These are phyloP conservation scores for Metarhizium guizhouense DNA, from an alignment of 2,329 filamentous ascomycete species.

Conservation along the genomic window DNA sequence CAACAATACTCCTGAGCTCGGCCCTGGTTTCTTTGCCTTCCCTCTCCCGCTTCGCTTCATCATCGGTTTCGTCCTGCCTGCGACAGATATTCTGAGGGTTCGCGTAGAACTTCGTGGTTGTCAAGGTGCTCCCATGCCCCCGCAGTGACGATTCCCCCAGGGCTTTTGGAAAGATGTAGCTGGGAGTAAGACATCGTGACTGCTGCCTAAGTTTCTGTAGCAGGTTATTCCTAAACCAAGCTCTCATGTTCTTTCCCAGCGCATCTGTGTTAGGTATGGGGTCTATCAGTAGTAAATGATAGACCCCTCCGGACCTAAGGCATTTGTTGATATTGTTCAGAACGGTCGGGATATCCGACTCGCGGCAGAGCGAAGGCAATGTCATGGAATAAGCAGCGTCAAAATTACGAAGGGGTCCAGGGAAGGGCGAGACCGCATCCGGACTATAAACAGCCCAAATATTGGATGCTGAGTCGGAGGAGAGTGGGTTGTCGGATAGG, in stretches of 20 bases:
- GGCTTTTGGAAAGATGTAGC: conserved; percentile 48
- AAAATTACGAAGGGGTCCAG: conserved; percentile 34
- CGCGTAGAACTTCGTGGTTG: conserved; percentile 41
- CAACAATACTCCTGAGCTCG: conserved; percentile 43
- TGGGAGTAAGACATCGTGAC: conserved; percentile 52
- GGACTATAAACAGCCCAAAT: conserved; percentile 2
- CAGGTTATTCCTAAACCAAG: conserved; percentile 55
- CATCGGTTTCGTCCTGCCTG: conserved; percentile 14
- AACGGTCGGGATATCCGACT: conserved; percentile 45
- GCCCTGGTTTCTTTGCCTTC: conserved; percentile 26
- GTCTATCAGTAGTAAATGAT: conserved; percentile 55
- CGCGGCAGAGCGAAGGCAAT: conserved; percentile 47
- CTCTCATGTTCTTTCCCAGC: conserved; percentile 46
- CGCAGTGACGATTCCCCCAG: conserved; percentile 45
- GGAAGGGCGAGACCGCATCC: conserved; percentile 18
- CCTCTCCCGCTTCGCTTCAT: conserved; percentile 11
- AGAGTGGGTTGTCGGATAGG: conserved; percentile 3
- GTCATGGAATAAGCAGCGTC: conserved; percentile 42
- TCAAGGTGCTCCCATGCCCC: conserved; percentile 36
- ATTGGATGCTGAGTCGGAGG: conserved; percentile 2
- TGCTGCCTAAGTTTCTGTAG: conserved; percentile 48
- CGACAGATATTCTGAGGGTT: conserved; percentile 22
- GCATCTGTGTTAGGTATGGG: conserved; percentile 47
- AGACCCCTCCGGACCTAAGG: conserved; percentile 42
- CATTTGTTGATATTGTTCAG: conserved; percentile 48